phyloP scores from a whole-genome alignment of 2,329 filamentous ascomycete species.

The Pseudogymnoascus sp. region DNA sequence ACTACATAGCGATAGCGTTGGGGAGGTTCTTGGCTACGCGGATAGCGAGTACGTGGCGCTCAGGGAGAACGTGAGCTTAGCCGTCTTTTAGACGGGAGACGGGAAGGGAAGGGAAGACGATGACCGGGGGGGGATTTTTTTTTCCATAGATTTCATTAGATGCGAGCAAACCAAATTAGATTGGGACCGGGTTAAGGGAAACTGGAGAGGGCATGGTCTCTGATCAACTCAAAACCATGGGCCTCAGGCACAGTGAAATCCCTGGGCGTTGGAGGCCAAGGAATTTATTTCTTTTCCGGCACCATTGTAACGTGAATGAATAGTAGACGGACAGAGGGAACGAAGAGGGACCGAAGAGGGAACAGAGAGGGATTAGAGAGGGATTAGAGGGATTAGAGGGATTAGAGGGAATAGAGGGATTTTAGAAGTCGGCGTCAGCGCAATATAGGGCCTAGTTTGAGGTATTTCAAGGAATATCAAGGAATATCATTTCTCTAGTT shows the following conservation, averaged over 20 bases:
- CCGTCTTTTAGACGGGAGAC: conserved; percentile 32
- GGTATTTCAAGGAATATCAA: conserved; percentile 6
- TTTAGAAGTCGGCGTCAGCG: background rate
- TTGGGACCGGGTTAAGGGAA: background rate
- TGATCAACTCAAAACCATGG: conserved; percentile 2
- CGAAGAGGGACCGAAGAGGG: too few species aligned
- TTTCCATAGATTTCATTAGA: background rate
- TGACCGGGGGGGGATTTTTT: background rate
- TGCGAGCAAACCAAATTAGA: background rate
- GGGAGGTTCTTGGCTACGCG: conserved; percentile 73
- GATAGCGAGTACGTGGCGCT: conserved; percentile 91
- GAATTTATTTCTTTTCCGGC: background rate
- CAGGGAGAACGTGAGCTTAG: conserved; percentile 77
- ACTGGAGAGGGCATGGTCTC: background rate
- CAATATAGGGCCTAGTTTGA: conserved; percentile 4
- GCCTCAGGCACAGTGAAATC: background rate
- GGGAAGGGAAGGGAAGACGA: background rate
- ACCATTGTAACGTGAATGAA: background rate
- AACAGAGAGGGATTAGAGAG: too few species aligned
- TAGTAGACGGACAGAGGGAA: too few species aligned
- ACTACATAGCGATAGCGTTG: conserved; percentile 71
- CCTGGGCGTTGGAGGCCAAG: conserved; percentile 1
- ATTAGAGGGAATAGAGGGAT: background rate
- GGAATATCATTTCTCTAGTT: conserved; percentile 6
- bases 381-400: too few species aligned